Conservation (phyloP, 345 rosid species). For the Trapa bicornis region DNA sequence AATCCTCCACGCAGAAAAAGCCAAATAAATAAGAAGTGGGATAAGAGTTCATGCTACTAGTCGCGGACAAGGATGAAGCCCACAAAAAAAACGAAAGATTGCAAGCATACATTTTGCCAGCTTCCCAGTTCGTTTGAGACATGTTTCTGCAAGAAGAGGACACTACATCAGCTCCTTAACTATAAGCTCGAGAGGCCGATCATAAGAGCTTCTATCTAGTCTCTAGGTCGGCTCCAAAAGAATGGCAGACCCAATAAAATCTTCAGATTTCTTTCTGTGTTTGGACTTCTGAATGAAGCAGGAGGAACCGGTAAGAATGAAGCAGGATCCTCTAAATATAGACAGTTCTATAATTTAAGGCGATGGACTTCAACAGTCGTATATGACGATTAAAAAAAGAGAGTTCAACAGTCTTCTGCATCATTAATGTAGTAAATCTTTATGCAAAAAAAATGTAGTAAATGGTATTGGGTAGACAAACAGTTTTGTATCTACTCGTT, state of each 20-base stretch:
- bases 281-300: too few species aligned
- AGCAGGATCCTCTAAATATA: too few species aligned
- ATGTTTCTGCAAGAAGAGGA: conserved; percentile 9
- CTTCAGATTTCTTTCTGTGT: background rate
- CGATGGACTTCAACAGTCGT: too few species aligned
- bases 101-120: conserved; percentile 86
- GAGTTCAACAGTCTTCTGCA: too few species aligned
- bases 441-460: too few species aligned
- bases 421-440: too few species aligned
- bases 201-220: background rate
- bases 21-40: conserved; percentile 5
- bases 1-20: background rate
- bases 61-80: too few species aligned
- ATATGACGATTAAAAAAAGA: too few species aligned
- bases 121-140: conserved; percentile 99
- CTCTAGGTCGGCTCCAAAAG: conserved; percentile 1
- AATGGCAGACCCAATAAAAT: background rate
- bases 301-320: too few species aligned
- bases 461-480: too few species aligned
- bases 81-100: background rate
- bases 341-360: too few species aligned
- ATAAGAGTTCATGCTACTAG: background rate
- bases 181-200: background rate
- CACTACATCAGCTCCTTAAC: background rate
- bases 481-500: too few species aligned